Base-by-base conservation (phyloP, 106 monocot genomes). In the Phalaenopsis aphrodite region DNA sequence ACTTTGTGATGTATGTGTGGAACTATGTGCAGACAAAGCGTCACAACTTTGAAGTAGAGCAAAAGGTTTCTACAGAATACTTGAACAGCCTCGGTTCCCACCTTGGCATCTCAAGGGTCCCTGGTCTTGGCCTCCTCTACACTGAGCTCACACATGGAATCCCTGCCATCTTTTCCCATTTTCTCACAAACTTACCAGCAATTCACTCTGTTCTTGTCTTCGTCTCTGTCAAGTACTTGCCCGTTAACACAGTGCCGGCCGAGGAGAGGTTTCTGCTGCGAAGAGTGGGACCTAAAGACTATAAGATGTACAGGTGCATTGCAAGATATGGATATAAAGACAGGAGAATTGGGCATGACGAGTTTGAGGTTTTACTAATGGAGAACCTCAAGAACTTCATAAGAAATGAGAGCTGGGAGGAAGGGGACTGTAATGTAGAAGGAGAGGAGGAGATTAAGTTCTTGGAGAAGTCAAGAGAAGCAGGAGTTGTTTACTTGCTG, bases 151-250 rank as follows among this genome's bases (percentile, higher is more conserved):
- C 83, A 18, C 85, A 78, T 23, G 95, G 92, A 0, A 83, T 95
- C 45, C 95, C 95, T 0, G 83, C 92, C 17, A 87, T 95, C 19
- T 92, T 95, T 83, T 82, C 83, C 0, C 92, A 92, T 71, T 92
- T 90, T 67, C 65, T 94, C 55, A 85, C 82, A 11, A 94, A 94
- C 42, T 77, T 94, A 23, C 90, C 90, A 0, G 88, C 94, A 7
- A 65, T 94, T 1, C 94, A 94, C 75, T 84, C 84, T 3, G 84
- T 88, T 41, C 75, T 89, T 1, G 78, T 88, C 14, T 84, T 93
- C 49, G 84, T 93, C 36, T 93, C 86, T 15, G 83, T 93, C 18
- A 93, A 90, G 85, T 80, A 78, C 55, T 39, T 90, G 42, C 86
- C 88, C 0, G 79, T 90, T 4, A 81, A 68, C 75, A 67, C 74